Evolutionary conservation across 2,329 filamentous ascomycete genomes (phyloP), one percentile per base, ranked within the genome.

Genomic region (Fusarium vanettenii): DNA sequence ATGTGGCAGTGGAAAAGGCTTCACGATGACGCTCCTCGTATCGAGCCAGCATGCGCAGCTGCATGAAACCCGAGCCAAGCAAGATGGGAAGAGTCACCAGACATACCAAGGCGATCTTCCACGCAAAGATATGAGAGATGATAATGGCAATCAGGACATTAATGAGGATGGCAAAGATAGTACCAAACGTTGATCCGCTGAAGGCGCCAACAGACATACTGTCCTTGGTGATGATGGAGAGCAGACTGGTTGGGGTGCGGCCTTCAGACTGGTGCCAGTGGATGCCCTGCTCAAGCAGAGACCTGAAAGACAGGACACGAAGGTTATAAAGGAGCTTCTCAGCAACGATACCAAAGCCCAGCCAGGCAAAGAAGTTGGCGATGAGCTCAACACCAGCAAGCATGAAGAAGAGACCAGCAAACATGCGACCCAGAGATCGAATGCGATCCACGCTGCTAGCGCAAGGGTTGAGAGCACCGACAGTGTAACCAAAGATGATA

Each of bases 71-170:
- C 0, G 92, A 87, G 2, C 90, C 91, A 0, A 95, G 85, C 5
- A 94, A 87, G 14, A 94, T 82, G 0, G 93, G 93, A 0, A 94
- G 89, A 16, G 90, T 86, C 1, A 92, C 88, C 4, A 95, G 85
- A 66, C 91, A 92, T 7, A 95, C 93, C 14, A 95, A 81, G 1
- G 92, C 92, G 68, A 95, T 93, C 78, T 90, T 92, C 93, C 93
- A 95, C 2, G 92, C 92, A 64, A 95, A 86, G 57, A 94, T 89
- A 71, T 93, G 91, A 0, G 92, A 90, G 14, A 94, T 79, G 33
- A 93, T 89, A 59, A 94, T 90, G 2, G 91, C 92, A 0, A 88
- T 89, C 22, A 94, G 73, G 25, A 94, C 88, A 79, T 93, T 94
- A 72, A 94, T 87, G 2, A 88, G 75, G 29, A 93, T 91, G 1